phyloP scores from a whole-genome alignment of 768 basidiomycete genomes.

The Pluteus cervinus region DNA sequence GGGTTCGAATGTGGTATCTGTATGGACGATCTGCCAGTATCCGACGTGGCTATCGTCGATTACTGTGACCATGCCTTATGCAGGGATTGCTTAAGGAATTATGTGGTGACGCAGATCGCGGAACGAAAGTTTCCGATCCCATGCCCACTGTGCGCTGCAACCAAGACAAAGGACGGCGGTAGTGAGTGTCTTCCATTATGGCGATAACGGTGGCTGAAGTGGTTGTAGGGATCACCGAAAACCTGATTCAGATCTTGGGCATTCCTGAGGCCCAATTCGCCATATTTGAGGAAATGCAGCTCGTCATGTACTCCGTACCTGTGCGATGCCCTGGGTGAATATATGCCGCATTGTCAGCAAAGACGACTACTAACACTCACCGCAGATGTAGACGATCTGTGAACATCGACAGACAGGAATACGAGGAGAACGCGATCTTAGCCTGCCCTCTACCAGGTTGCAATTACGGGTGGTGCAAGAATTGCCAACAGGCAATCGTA shows the following conservation, averaged over 20 bases:
- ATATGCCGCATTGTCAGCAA: not conserved
- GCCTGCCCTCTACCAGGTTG: slow-evolving; percentile 46
- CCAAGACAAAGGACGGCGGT: slow-evolving; percentile 25
- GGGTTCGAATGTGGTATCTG: slow-evolving; percentile 58
- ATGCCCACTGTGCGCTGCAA: slow-evolving; percentile 50
- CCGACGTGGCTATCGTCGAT: slow-evolving; percentile 33
- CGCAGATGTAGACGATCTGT: slow-evolving; percentile 42
- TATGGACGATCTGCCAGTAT: slow-evolving; percentile 39
- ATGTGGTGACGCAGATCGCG: slow-evolving; percentile 38
- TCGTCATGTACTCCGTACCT: no score
- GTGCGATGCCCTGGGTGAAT: slow-evolving; percentile 40
- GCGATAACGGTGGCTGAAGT: no score
- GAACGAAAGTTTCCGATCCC: slow-evolving; percentile 53
- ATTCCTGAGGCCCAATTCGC: no score
- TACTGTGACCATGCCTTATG: slow-evolving; percentile 50
- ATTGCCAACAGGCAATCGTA: slow-evolving; percentile 40
- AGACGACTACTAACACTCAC: not conserved
- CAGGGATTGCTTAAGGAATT: slow-evolving; percentile 39
- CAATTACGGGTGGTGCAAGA: slow-evolving; percentile 53
- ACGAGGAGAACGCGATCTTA: slow-evolving; percentile 31
- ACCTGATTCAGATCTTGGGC: no score
- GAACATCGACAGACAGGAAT: slow-evolving; percentile 46
- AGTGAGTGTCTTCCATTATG: slow-evolving; percentile 22
- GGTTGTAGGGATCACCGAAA: no score
- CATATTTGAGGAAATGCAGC: no score